Evolutionary conservation across 352 stramenopile genomes (phyloP).

Genomic region (Globisporangium abappressorium): DNA sequence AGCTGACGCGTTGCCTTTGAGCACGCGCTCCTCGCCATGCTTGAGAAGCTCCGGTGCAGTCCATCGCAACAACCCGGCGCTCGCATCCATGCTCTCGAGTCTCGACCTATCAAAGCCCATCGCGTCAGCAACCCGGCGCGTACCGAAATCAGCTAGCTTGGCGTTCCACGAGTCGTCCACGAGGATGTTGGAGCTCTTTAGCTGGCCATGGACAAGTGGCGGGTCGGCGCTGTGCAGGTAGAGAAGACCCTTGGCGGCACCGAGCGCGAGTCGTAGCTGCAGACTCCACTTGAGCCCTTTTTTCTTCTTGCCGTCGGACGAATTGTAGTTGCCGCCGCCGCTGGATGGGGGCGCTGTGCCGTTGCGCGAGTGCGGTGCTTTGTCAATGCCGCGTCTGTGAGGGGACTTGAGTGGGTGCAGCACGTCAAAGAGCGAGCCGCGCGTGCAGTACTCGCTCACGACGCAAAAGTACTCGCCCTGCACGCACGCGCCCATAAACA

Average conservation of each 20-base stretch:
- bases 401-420: constrained; percentile 63
- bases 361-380: constrained; percentile 17
- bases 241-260: constrained; percentile 70
- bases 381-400: constrained; percentile 13
- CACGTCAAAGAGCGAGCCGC: constrained; percentile 95
- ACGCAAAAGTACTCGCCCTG: constrained; percentile 95
- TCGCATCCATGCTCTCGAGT: constrained; percentile 54
- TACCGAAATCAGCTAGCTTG: constrained; percentile 87
- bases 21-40: constrained; percentile 65
- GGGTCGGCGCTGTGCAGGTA: constrained; percentile 85
- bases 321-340: constrained; percentile 18
- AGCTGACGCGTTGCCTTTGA: constrained; percentile 34
- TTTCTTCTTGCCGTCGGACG: constrained; percentile 36
- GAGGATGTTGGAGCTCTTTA: constrained; percentile 88
- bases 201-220: constrained; percentile 80
- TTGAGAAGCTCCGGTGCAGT: constrained; percentile 80
- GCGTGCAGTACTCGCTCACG: constrained; percentile 94
- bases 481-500: constrained; percentile 98
- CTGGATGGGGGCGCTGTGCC: constrained; percentile 6
- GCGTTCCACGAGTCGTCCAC: constrained; percentile 89
- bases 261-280: constrained; percentile 75
- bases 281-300: constrained; percentile 81
- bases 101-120: constrained; percentile 71
- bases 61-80: constrained; percentile 63
- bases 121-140: constrained; percentile 69